Conservation (phyloP, 331 rosid species). For the Phaseolus coccineus region DNA sequence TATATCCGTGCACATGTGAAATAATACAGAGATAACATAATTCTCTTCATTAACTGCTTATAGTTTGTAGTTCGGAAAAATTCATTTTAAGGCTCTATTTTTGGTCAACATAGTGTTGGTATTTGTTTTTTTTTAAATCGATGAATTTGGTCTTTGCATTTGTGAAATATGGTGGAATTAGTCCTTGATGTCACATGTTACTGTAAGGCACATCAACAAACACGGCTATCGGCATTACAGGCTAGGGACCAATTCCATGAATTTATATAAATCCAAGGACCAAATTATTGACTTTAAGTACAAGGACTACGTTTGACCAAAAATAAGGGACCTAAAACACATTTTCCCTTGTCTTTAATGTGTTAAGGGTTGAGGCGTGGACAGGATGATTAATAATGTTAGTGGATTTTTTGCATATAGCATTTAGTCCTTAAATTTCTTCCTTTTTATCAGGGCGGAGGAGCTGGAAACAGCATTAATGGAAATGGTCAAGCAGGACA, state of each 20-base stretch:
- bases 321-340: neutral
- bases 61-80: neutral
- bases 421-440: constrained; percentile 36
- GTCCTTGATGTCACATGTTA: neutral
- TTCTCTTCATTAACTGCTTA: neutral
- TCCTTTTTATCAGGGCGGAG: constrained; percentile 74
- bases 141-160: neutral
- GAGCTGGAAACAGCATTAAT: constrained; percentile 97
- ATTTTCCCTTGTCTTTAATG: neutral
- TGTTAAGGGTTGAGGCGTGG: constrained; percentile 14
- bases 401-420: constrained; percentile 8
- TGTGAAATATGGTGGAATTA: neutral
- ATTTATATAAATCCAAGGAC: neutral
- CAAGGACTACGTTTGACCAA: neutral
- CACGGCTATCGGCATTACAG: neutral
- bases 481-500: constrained; percentile 98
- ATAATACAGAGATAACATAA: neutral
- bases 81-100: neutral
- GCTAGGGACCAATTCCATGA: neutral
- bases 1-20: neutral
- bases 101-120: neutral
- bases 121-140: too few relatives aligned
- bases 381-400: neutral
- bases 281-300: neutral
- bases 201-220: neutral